Evolutionary conservation across 331 rosid genomes (phyloP).

Genomic region (Saraca asoca): DNA sequence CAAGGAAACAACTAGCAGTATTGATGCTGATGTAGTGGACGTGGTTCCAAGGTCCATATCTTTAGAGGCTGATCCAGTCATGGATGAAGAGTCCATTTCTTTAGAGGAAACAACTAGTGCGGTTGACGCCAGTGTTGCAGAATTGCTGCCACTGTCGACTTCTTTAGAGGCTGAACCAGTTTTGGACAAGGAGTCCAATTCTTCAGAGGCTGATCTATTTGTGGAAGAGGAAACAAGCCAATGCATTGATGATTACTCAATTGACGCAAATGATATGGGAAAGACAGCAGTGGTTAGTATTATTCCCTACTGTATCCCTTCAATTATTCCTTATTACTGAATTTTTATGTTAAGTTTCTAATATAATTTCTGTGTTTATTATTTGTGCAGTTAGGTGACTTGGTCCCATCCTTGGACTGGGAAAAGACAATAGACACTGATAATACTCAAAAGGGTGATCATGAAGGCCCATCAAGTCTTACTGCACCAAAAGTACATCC

Average conservation of each 20-base stretch:
- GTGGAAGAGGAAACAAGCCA: slow-evolving; percentile 36
- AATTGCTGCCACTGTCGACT: too few relatives aligned
- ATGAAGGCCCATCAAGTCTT: slow-evolving; percentile 32
- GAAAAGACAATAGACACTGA: slow-evolving; percentile 36
- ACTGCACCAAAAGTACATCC: slow-evolving; percentile 34
- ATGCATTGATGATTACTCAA: slow-evolving; percentile 24
- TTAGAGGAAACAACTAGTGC: too few relatives aligned
- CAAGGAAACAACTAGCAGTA: too few relatives aligned
- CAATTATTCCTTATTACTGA: neutral
- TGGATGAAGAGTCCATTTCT: too few relatives aligned
- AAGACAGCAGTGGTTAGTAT: slow-evolving; percentile 39
- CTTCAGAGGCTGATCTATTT: neutral
- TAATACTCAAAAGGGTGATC: slow-evolving; percentile 30
- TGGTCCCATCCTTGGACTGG: slow-evolving; percentile 35
- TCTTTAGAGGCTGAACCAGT: too few relatives aligned
- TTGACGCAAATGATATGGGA: slow-evolving; percentile 39
- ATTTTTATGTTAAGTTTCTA: slow-evolving; percentile 20
- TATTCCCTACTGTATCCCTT: neutral
- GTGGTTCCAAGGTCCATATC: too few relatives aligned
- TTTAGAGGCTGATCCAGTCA: too few relatives aligned
- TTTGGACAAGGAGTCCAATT: too few relatives aligned
- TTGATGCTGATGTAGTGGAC: too few relatives aligned
- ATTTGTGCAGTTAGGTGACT: slow-evolving; percentile 42
- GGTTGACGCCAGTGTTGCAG: too few relatives aligned
- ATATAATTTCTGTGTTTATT: slow-evolving; percentile 31